A percentile compares a stretch with the other conserved stretches of the same genome.
Evolutionary conservation across 352 stramenopile species (phyloP).

Genomic region (Pythium chondricola): DNA sequence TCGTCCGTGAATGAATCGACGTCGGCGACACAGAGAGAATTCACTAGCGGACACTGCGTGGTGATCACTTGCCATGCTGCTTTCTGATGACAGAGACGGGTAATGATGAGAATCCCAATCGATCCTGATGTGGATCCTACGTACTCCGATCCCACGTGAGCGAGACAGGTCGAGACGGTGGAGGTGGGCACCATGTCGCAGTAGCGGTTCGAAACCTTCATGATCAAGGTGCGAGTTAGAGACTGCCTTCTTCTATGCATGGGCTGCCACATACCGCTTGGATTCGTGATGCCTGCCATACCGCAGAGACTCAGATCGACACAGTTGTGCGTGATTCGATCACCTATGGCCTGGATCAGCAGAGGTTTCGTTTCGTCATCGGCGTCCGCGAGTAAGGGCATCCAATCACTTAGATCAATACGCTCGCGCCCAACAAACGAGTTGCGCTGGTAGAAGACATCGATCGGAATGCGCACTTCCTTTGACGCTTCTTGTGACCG

Average conservation of each 20-base stretch:
- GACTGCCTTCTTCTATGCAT: no score
- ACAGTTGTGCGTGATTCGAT: conserved; percentile 43
- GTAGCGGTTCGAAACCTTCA: neutral
- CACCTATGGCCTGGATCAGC: no score
- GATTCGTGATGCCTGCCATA: conserved; percentile 17
- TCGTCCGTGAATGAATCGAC: conserved; percentile 54
- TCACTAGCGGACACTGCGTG: conserved; percentile 14
- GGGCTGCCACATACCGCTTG: conserved; percentile 37
- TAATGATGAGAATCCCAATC: no score
- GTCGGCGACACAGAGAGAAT: conserved; percentile 30
- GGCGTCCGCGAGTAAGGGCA: no score
- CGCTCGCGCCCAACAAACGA: conserved; percentile 30
- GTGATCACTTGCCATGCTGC: conserved; percentile 22
- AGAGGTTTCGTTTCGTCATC: no score
- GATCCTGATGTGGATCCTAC: no score
- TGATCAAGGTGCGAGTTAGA: no score
- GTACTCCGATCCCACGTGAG: no score
- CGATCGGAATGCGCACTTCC: conserved; percentile 25
- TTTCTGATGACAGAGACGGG: no score
- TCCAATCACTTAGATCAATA: conserved; percentile 54
- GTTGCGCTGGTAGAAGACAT: conserved; percentile 52
- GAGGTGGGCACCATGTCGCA: neutral
- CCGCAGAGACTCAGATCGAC: conserved; percentile 40
- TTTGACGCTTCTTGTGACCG: conserved; percentile 1
- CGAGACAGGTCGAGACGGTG: neutral